A percentile compares a stretch with the other conserved stretches of the same genome.
Conservation (phyloP, 2,329 filamentous ascomycete genomes). For the Hymenoscyphus linearis region DNA sequence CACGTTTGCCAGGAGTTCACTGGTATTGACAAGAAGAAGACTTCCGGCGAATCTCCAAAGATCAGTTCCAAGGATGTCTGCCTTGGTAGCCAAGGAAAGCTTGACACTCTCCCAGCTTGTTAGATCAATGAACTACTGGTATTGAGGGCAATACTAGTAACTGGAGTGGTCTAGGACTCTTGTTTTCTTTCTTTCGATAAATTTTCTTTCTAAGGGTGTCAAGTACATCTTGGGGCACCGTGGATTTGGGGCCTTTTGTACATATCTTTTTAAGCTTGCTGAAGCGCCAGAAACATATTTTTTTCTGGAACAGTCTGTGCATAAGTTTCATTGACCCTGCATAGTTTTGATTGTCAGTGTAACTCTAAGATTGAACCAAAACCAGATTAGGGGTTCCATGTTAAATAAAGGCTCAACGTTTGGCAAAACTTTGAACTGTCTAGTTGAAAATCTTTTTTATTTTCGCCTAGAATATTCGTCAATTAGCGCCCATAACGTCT, state of each 20-base stretch:
- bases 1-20: constrained; percentile 23
- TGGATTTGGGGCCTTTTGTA: not conserved
- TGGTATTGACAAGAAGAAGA: constrained; percentile 15
- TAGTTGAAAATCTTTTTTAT: too few relatives aligned
- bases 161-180: not conserved
- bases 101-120: constrained; percentile 15
- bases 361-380: too few relatives aligned
- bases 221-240: not conserved
- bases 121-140: constrained; percentile 2
- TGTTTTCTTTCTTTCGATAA: not conserved
- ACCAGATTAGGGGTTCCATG: too few relatives aligned
- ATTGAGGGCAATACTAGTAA: not conserved
- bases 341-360: not conserved
- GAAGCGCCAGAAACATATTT: not conserved
- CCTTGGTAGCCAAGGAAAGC: constrained; percentile 17
- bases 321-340: not conserved
- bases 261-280: not conserved
- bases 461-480: too few relatives aligned
- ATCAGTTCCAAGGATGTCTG: constrained; percentile 11
- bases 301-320: not conserved
- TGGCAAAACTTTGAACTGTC: too few relatives aligned
- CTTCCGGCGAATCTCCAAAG: constrained; percentile 12
- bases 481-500: too few relatives aligned
- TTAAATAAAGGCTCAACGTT: too few relatives aligned
- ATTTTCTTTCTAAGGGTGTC: not conserved